Evolutionary conservation across 2,329 filamentous ascomycete species (phyloP), one percentile per base, ranked within the genome.

Genomic region (Colletotrichum gloeosporioides): DNA sequence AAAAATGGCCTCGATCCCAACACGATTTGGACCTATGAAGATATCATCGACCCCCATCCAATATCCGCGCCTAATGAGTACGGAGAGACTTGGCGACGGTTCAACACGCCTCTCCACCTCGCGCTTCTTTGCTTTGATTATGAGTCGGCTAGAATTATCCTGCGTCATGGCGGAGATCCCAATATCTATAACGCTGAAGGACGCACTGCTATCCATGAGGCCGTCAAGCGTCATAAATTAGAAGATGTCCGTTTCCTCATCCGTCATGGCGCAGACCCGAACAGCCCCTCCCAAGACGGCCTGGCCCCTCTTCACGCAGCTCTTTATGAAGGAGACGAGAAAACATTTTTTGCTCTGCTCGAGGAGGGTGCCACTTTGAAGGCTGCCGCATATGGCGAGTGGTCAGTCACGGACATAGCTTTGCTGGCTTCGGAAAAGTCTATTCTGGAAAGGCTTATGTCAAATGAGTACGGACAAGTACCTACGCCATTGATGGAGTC

Each of bases 41-140:
- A 49, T 49, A n/a, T 49, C 39, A 6, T 49, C 39, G 9, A 49
- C 5, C 39, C 39, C 0, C 0, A 49, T 49, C 4, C 39, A 10
- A 3, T 2, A 12, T 1, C 39, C 3, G 39, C 4, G 18, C 0
- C 2, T 3, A 49, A 49, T 4, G 0, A 3, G 3, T n/a, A 49
- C 2, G 39, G 0, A 2, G 0, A 6, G 0, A 49, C 39, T 4
- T 49, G 39, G 39, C 39, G 0, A n/a, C 39, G 18, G 9, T 49
- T 18, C 18, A 49, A 49, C 3, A 49, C 39, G 0, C 39, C 39
- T 49, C 39, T 49, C n/a, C 39, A 49, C 5, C 39, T 49, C 18
- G 2, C 39, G 39, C 4, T 49, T 4, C 39, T 49, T 2, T 49
- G 39, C 5, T 49, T 12, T n/a, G 39, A 49, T n/a, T n/a, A 49